A percentile compares a stretch with the other conserved stretches of the same genome.
phyloP scores from a whole-genome alignment of 2,329 filamentous ascomycete genomes.

The Neonectria coccinea region DNA sequence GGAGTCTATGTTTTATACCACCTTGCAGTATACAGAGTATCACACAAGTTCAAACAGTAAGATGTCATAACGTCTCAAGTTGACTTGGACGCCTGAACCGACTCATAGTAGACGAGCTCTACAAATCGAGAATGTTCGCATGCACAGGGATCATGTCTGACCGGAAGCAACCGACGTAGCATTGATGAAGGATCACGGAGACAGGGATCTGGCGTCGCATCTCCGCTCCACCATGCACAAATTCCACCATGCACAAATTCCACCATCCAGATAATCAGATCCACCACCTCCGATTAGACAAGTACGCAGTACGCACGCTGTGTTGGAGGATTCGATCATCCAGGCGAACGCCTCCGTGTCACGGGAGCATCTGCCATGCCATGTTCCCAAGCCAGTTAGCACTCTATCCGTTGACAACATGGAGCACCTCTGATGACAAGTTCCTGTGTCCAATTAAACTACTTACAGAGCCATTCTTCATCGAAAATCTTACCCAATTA shows the following conservation, averaged over 20 bases:
- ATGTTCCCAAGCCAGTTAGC: neutral
- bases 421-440: neutral
- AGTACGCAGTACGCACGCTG: neutral
- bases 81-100: neutral
- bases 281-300: neutral
- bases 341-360: neutral
- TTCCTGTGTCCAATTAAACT: neutral
- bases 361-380: neutral
- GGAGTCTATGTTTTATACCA: neutral
- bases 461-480: neutral
- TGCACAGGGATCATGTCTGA: neutral
- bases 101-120: neutral
- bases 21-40: neutral
- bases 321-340: neutral
- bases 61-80: neutral
- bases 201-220: neutral
- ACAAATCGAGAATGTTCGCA: neutral
- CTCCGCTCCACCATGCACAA: neutral
- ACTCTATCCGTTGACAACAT: neutral
- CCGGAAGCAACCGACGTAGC: neutral
- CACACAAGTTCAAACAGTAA: neutral
- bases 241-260: neutral
- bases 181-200: slow-evolving; percentile 1
- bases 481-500: too few relatives aligned
- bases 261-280: neutral